Evolutionary conservation across 495 filamentous ascomycete genomes (phyloP).

Genomic region (Penicillium cinerascens): DNA sequence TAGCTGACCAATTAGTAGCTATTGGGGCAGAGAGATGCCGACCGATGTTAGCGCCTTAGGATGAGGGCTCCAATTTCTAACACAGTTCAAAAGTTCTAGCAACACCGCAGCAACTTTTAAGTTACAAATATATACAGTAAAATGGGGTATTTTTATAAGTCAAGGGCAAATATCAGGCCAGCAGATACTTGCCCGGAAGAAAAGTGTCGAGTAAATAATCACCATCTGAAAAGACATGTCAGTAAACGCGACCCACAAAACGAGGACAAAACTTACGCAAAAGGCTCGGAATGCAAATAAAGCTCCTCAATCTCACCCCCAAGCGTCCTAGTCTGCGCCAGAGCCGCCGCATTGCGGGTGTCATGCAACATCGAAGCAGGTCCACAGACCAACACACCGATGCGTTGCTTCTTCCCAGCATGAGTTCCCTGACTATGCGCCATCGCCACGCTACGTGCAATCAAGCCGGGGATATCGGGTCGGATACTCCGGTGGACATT

Average conservation of each 20-base stretch:
- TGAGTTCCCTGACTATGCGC: slow-evolving; percentile 8
- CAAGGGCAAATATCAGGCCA: not conserved
- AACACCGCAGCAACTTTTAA: not conserved
- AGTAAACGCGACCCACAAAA: no score
- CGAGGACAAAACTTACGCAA: no score
- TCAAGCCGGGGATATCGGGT: slow-evolving; percentile 36
- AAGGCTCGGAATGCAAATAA: slow-evolving; percentile 52
- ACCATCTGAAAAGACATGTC: no score
- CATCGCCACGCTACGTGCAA: slow-evolving; percentile 27
- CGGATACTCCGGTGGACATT: slow-evolving; percentile 25
- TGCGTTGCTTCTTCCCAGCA: slow-evolving; percentile 18
- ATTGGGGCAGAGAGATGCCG: no score
- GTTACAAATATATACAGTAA: not conserved
- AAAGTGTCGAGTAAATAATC: no score
- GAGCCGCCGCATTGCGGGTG: slow-evolving; percentile 47
- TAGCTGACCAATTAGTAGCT: no score
- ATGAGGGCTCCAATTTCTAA: no score
- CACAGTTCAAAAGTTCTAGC: no score
- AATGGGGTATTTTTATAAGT: not conserved
- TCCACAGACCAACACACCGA: slow-evolving; percentile 50
- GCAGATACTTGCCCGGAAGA: not conserved
- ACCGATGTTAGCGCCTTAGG: no score
- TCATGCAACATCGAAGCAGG: slow-evolving; percentile 49
- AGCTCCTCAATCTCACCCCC: slow-evolving; percentile 42
- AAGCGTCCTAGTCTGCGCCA: slow-evolving; percentile 40